These are phyloP conservation scores for Trypanosoma vivax DNA, from an alignment of 208 protist genomes.

Conservation along the genomic window DNA sequence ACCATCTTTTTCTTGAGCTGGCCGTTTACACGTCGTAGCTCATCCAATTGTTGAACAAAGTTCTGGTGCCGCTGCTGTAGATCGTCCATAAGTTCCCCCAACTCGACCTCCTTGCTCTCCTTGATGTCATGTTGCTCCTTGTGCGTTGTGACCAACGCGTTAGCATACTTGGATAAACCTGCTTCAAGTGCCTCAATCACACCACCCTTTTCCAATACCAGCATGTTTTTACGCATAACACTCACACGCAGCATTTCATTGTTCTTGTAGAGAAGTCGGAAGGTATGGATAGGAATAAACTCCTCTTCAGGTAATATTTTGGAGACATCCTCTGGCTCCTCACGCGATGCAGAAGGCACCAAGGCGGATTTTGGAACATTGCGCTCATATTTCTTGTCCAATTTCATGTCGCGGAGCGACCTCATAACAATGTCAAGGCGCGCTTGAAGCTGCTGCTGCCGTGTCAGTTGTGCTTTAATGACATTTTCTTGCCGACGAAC, in stretches of 20 bases:
- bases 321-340: slow-evolving; percentile 73
- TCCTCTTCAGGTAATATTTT: slow-evolving; percentile 74
- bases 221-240: slow-evolving; percentile 85
- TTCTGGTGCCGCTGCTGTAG: slow-evolving; percentile 42
- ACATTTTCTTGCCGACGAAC: slow-evolving; percentile 73
- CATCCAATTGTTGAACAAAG: slow-evolving; percentile 40
- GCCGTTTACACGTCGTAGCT: slow-evolving; percentile 40
- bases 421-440: slow-evolving; percentile 68
- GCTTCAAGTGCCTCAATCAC: slow-evolving; percentile 74
- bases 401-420: slow-evolving; percentile 72
- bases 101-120: slow-evolving; percentile 30
- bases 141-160: slow-evolving; percentile 40
- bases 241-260: slow-evolving; percentile 76
- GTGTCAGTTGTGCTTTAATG: slow-evolving; percentile 68
- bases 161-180: slow-evolving; percentile 47
- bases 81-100: slow-evolving; percentile 36
- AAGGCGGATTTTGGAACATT: slow-evolving; percentile 65
- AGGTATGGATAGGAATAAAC: slow-evolving; percentile 75
- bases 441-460: slow-evolving; percentile 76
- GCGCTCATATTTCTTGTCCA: slow-evolving; percentile 72
- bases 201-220: slow-evolving; percentile 85
- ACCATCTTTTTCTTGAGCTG: slow-evolving; percentile 36
- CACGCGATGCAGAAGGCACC: slow-evolving; percentile 57
- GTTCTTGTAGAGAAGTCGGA: slow-evolving; percentile 82
- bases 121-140: slow-evolving; percentile 46